Base-by-base conservation (phyloP, 1,284 basidiomycete genomes). In the Singerocomus inundabilis region DNA sequence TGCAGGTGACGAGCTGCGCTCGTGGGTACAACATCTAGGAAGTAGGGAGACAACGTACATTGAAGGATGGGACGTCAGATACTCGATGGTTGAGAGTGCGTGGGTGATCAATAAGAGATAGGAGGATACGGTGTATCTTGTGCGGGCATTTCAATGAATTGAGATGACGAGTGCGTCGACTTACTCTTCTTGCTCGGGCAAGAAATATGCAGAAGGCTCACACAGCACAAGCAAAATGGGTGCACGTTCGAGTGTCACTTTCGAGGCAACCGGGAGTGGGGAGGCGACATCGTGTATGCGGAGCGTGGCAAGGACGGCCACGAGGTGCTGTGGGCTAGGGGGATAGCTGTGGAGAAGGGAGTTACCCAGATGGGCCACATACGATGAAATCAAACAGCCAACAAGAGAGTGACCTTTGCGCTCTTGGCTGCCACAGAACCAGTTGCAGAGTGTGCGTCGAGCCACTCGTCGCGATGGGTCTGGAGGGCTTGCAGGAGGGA, bases 131-230 rank as follows among this genome's bases (percentile, higher is more conserved):
- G 70, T 68, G 36, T 57, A 43, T 49, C 69, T 71, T 52, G 49
- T 28, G 32, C 21, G 16, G 15, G 34, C 16, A 26, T 35, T 49
- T 52, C 45, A 48, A 48, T 44, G 13, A 37, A 21, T 7, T 32
- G 26, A 39, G 10, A 25, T 13, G 25, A 24, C 21, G 24, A 38
- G 43, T 16, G 24, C 24, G 30, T 36, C 18, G 16, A 57, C 64
- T 62, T 46, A 67, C 64, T 59, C 62, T 60, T 61, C 58, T 46
- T 63, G 57, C 31, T 61, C 59, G 4, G 61, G 57, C 24, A 72
- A 50, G 57, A 88, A 82, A 61, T 84, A 87, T 1, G 70, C 60
- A 3, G 87, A 88, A 1, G 76, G 72, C 54, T 88, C 87, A 46
- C 81, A 77, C 15, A 91, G 62, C 16, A 91, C 72, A 13, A 91